Conservation (phyloP, 129 eudicot genomes). For the Smallanthus sonchifolius region DNA sequence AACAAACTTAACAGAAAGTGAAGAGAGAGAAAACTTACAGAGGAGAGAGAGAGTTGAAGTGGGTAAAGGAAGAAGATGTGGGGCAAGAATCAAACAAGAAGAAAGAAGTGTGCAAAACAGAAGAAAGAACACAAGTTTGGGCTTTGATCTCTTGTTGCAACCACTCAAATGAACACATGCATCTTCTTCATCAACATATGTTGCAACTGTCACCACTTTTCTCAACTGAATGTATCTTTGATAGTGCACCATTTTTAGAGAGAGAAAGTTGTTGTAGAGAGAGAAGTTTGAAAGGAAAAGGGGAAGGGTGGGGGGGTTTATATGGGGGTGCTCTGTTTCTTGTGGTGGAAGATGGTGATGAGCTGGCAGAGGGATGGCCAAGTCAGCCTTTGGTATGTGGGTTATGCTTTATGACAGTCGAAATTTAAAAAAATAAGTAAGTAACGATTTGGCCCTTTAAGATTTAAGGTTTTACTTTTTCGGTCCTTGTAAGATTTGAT, state of each 20-base stretch:
- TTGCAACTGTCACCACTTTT: constrained; percentile 37
- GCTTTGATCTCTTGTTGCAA: constrained; percentile 43
- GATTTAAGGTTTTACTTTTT: not conserved
- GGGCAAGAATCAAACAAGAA: constrained; percentile 53
- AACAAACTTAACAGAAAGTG: not conserved
- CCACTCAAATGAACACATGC: constrained; percentile 35
- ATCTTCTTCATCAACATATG: constrained; percentile 53
- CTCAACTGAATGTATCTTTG: constrained; percentile 44
- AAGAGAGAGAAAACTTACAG: constrained; percentile 27
- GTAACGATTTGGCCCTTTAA: not conserved
- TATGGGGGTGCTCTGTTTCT: constrained; percentile 35
- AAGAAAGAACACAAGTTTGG: constrained; percentile 45
- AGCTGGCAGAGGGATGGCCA: constrained; percentile 42
- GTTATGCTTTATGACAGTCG: constrained; percentile 32
- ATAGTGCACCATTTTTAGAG: constrained; percentile 40
- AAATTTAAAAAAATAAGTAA: not conserved
- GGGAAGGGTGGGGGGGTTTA: constrained; percentile 17
- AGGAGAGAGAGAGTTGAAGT: constrained; percentile 43
- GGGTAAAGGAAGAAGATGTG: constrained; percentile 45
- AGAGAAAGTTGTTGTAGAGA: not conserved
- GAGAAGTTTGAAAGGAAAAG: constrained; percentile 13
- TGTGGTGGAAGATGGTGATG: constrained; percentile 22
- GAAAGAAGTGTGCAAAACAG: constrained; percentile 52
- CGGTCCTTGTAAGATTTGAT: not conserved
- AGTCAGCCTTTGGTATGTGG: constrained; percentile 31